Conservation (phyloP, 1,139 yeast species). For the Geotrichum fermentans region DNA sequence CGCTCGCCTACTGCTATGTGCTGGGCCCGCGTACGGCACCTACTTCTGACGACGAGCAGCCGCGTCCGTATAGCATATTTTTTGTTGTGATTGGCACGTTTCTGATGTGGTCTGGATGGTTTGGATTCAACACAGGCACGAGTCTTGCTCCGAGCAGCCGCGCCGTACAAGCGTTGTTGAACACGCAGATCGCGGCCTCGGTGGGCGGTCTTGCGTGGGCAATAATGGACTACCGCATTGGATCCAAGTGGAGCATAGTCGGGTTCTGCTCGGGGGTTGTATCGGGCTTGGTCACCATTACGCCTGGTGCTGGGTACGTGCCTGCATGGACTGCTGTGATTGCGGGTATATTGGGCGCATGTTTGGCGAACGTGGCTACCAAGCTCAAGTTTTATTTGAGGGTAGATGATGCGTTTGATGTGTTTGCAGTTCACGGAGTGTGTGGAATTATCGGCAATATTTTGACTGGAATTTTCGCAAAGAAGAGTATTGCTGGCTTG, state of each 20-base stretch:
- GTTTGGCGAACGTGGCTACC: constrained; percentile 38
- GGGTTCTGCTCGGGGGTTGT: constrained; percentile 42
- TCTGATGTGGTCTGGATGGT: constrained; percentile 71
- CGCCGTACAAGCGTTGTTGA: constrained; percentile 41
- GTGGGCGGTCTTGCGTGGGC: constrained; percentile 38
- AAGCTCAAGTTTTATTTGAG: constrained; percentile 36
- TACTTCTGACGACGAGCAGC: constrained; percentile 1
- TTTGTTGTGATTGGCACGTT: constrained; percentile 53
- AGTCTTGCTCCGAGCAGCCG: constrained; percentile 54
- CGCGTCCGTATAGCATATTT: constrained; percentile 32
- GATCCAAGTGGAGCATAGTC: constrained; percentile 35
- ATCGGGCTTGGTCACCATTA: constrained; percentile 39
- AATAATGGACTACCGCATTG: constrained; percentile 32
- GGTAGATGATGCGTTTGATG: constrained; percentile 39
- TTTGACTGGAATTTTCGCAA: constrained; percentile 37
- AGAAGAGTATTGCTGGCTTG: constrained; percentile 21
- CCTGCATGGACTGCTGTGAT: constrained; percentile 37
- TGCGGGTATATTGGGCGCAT: constrained; percentile 37
- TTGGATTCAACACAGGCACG: constrained; percentile 82
- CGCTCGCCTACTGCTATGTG: constrained; percentile 54
- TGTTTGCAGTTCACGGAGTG: constrained; percentile 39
- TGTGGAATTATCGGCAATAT: constrained; percentile 38
- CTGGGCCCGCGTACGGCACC: constrained; percentile 42
- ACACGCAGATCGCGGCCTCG: constrained; percentile 36
- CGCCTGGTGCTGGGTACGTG: constrained; percentile 42